phyloP scores from a whole-genome alignment of 129 eudicot species.

The Artemisia argyi region DNA sequence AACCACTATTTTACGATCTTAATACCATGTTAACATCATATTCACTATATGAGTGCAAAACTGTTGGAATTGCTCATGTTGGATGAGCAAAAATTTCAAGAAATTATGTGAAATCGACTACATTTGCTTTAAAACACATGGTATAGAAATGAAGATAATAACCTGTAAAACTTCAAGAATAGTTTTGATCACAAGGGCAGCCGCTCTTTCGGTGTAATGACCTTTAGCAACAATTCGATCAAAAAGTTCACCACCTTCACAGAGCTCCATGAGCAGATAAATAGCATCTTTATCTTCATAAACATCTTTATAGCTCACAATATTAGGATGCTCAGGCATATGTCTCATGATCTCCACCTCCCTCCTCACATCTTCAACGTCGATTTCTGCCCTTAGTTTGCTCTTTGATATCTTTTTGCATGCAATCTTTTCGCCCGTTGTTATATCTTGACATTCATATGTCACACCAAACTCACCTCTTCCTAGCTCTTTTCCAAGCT shows the following conservation, averaged over 20 bases:
- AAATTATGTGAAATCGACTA: neutral
- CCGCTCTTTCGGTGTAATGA: conserved; percentile 88
- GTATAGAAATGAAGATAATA: neutral
- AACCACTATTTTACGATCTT: too few relatives aligned
- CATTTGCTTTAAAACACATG: neutral
- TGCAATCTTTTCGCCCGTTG: conserved; percentile 57
- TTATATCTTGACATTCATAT: conserved; percentile 48
- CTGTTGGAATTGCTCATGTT: too few relatives aligned
- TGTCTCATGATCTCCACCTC: conserved; percentile 92
- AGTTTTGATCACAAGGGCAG: conserved; percentile 72
- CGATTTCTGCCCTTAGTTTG: conserved; percentile 61
- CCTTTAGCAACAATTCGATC: conserved; percentile 85
- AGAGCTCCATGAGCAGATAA: conserved; percentile 89
- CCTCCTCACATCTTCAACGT: conserved; percentile 85
- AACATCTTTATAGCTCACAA: conserved; percentile 77
- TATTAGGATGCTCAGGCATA: conserved; percentile 75
- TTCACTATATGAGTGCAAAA: neutral
- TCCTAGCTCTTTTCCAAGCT: conserved; percentile 73
- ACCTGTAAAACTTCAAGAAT: conserved; percentile 88
- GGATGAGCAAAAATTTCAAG: neutral
- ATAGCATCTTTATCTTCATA: conserved; percentile 81
- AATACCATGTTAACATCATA: neutral
- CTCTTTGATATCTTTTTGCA: conserved; percentile 82
- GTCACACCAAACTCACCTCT: conserved; percentile 88
- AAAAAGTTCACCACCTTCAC: conserved; percentile 91